Conservation (phyloP, 352 stramenopile species). For the Globisporangium alternatum region DNA sequence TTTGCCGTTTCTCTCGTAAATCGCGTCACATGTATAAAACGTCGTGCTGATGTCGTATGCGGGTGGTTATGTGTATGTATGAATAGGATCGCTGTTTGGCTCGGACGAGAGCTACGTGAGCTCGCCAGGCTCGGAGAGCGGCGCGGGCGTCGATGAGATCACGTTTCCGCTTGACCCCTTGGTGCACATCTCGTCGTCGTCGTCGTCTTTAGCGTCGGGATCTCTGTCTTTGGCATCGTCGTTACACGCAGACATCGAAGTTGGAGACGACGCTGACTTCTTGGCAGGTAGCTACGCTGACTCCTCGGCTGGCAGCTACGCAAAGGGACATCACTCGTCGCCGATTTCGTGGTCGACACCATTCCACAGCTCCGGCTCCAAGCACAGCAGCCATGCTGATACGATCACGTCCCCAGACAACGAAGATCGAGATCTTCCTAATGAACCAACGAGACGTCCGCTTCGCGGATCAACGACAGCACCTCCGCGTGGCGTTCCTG, state of each 20-base stretch:
- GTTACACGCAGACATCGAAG: background rate
- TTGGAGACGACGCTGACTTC: constrained; percentile 3
- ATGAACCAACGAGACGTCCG: background rate
- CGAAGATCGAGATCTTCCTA: background rate
- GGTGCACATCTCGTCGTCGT: background rate
- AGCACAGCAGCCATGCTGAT: background rate
- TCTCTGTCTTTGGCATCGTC: background rate
- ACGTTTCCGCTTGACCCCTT: constrained; percentile 1
- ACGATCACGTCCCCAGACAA: background rate
- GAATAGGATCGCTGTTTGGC: constrained; percentile 13
- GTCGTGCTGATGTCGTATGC: background rate
- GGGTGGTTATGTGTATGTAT: background rate
- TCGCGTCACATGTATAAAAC: background rate
- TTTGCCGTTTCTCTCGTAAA: background rate
- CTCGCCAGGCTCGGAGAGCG: constrained; percentile 2
- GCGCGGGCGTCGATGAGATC: background rate
- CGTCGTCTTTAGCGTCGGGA: background rate
- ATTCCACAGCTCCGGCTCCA: constrained; percentile 3
- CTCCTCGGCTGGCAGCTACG: too few relatives aligned
- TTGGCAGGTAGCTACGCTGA: background rate
- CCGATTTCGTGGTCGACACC: background rate
- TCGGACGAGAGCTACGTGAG: background rate
- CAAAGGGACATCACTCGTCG: background rate
- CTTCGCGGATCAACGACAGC: background rate
- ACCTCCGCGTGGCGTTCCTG: background rate